Conservation (phyloP, 2,329 filamentous ascomycete genomes). For the Emmonsiellopsis sp. region DNA sequence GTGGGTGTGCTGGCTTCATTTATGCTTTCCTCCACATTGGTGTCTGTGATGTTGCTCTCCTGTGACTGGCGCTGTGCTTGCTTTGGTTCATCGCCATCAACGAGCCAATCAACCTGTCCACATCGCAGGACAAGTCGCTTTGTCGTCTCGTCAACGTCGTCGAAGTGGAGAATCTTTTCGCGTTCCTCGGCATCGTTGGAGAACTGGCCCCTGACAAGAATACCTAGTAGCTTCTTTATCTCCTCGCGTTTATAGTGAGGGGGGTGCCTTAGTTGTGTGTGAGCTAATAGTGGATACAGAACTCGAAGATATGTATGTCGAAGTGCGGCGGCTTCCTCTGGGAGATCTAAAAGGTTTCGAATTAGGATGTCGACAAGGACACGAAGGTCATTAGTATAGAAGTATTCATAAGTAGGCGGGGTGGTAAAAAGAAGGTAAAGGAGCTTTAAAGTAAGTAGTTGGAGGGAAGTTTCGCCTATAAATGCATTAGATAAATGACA, state of each 20-base stretch:
- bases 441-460: conserved; percentile 92
- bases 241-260: conserved; percentile 90
- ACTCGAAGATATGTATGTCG: conserved; percentile 93
- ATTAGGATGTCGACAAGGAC: conserved; percentile 94
- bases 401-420: conserved; percentile 86
- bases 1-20: conserved; percentile 26
- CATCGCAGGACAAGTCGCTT: conserved; percentile 39
- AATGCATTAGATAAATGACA: conserved; percentile 8
- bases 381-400: conserved; percentile 93
- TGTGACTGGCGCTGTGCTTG: conserved; percentile 15
- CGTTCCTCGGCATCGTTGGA: conserved; percentile 39
- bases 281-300: conserved; percentile 77
- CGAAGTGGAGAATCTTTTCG: conserved; percentile 41
- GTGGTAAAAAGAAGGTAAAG: conserved; percentile 94
- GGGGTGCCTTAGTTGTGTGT: conserved; percentile 79
- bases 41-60: conserved; percentile 8
- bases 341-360: conserved; percentile 90
- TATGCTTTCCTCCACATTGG: conserved; percentile 22
- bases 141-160: conserved; percentile 42
- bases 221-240: conserved; percentile 63
- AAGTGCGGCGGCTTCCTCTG: conserved; percentile 63
- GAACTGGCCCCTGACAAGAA: conserved; percentile 66
- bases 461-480: conserved; percentile 73
- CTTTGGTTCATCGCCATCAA: conserved; percentile 21
- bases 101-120: conserved; percentile 38